Base-by-base conservation (phyloP, 2,329 filamentous ascomycete species). In the Diaporthe sp. region DNA sequence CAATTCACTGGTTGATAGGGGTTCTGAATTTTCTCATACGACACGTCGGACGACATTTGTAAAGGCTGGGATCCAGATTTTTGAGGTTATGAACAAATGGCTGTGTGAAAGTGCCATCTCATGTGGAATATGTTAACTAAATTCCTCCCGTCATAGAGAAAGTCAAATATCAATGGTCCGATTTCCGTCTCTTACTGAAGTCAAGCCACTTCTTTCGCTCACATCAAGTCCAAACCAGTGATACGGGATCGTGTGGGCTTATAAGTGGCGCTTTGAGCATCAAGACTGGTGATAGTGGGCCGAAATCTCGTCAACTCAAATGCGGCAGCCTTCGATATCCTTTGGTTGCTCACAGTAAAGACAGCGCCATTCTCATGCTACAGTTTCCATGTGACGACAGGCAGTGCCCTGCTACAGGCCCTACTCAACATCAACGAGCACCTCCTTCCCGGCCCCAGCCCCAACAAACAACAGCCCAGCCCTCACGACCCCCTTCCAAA, bases 401-500 rank as follows among this genome's bases (percentile, higher is more conserved):
- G 9, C 19, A n/a, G 28, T 1, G 25, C 9, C 19, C 12, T n/a
- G 10, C 44, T 28, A 8, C 34, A 37, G 15, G 17, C 2, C 9
- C 44, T 68, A 72, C 44, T 72, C 73, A 17, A 70, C 25, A 19
- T 55, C 15, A 37, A 70, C 34, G 4, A 28, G 3, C 9, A 73
- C 70, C 44, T 73, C 74, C 70, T 37, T 73, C 37, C 37, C 74
- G 8, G 53, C 31, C 19, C 57, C 71, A 37, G 71, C 67, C n/a
- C 72, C 74, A 17, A 77, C 61, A 49, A 77, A 77, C 67, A 39
- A 46, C n/a, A 74, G 17, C 13, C 74, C 71, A 25, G 80, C 81
- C 28, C 77, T 70, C 15, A 79, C 76, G 25, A 81, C 75, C 37
- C 60, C 67, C 68, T 76, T 78, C 82, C 83, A 84, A 7, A 83